phyloP scores from a whole-genome alignment of 192 early-diverging fungal species.

The Paraglomus brasilianum region DNA sequence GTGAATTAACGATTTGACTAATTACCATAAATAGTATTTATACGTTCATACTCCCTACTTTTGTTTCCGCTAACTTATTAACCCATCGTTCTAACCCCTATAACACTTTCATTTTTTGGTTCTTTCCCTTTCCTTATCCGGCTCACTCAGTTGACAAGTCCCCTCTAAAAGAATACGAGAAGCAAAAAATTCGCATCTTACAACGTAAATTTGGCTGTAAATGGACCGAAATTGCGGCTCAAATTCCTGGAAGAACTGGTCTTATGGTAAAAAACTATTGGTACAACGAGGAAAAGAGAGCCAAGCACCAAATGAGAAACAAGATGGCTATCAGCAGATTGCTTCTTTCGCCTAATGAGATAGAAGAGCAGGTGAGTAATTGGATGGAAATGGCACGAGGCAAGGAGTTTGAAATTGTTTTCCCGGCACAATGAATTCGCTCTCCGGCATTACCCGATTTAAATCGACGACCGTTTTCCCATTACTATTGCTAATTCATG shows the following conservation, averaged over 20 bases:
- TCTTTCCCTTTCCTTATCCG: too few relatives aligned
- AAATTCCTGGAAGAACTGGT: background rate
- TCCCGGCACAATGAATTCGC: too few relatives aligned
- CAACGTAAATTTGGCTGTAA: background rate
- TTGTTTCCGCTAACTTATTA: too few relatives aligned
- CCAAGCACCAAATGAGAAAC: background rate
- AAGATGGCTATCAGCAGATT: conserved; percentile 6
- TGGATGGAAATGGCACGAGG: too few relatives aligned
- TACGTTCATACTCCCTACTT: too few relatives aligned
- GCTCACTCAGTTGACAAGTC: background rate
- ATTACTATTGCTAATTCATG: too few relatives aligned
- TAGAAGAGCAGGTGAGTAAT: too few relatives aligned
- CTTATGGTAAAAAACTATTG: conserved; percentile 10
- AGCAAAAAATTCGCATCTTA: background rate
- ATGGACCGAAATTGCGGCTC: background rate
- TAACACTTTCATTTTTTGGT: conserved; percentile 1
- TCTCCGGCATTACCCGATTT: too few relatives aligned
- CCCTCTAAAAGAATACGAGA: background rate
- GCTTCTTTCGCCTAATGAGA: background rate
- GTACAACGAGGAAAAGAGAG: background rate
- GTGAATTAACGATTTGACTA: background rate
- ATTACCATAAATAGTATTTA: background rate
- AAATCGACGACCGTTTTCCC: too few relatives aligned
- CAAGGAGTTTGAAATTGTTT: too few relatives aligned
- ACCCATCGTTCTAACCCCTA: background rate